Percentiles rank a stretch among this genome's conserved stretches.
Evolutionary conservation across 345 rosid genomes (phyloP).

Genomic region (Lepidium africanum): DNA sequence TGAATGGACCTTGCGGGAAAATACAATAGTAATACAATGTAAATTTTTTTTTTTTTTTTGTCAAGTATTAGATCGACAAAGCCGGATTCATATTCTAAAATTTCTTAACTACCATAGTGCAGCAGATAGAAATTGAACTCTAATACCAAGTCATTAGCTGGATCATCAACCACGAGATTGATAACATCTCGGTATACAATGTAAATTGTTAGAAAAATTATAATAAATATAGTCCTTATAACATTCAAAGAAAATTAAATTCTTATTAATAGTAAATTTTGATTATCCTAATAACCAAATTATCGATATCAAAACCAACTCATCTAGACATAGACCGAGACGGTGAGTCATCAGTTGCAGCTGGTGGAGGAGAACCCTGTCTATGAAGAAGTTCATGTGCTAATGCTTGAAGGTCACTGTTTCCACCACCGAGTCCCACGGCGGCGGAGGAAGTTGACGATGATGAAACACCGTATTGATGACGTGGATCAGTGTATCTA

Average conservation of each 20-base stretch:
- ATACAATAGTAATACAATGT: conserved; percentile 10
- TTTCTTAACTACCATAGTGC: too few relatives aligned
- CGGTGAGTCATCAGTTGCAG: conserved; percentile 40
- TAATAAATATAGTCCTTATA: neutral
- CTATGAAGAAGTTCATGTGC: conserved; percentile 71
- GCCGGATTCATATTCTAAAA: too few relatives aligned
- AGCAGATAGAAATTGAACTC: too few relatives aligned
- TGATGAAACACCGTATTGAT: conserved; percentile 35
- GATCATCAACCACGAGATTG: too few relatives aligned
- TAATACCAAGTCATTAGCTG: too few relatives aligned
- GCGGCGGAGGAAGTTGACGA: conserved; percentile 27
- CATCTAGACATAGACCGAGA: conserved; percentile 50
- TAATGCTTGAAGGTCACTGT: conserved; percentile 72
- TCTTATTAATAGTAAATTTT: conserved; percentile 2
- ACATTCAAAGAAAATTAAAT: conserved; percentile 13
- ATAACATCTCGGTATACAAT: too few relatives aligned
- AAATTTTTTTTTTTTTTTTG: too few relatives aligned
- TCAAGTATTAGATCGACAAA: too few relatives aligned
- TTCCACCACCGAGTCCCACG: conserved; percentile 34
- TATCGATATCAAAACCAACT: conserved; percentile 4
- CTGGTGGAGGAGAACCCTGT: conserved; percentile 52
- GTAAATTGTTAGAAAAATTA: conserved; percentile 10
- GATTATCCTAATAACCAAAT: conserved; percentile 7
- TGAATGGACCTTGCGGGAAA: neutral
- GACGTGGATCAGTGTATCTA: conserved; percentile 55